Conservation (phyloP, 305 asterid genomes). For the Andrographis paniculata region DNA sequence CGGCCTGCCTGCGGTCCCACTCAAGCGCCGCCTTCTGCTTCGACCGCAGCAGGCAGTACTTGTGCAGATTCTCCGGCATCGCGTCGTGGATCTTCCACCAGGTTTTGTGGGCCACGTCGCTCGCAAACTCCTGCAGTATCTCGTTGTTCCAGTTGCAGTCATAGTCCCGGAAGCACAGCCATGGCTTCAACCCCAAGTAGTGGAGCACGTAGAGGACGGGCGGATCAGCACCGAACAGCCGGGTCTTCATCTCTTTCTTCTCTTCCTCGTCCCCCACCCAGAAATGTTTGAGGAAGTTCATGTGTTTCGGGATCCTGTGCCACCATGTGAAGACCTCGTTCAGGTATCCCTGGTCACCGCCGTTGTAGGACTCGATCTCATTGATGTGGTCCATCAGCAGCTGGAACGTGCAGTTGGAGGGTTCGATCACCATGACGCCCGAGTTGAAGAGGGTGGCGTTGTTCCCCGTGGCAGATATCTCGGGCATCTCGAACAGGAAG, state of each 20-base stretch:
- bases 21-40: constrained; percentile 88
- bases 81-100: constrained; percentile 97
- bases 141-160: constrained; percentile 90
- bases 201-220: constrained; percentile 75
- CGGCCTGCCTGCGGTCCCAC: constrained; percentile 80
- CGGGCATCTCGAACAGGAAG: constrained; percentile 86
- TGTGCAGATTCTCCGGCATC: constrained; percentile 78
- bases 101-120: constrained; percentile 70
- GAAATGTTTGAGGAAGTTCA: constrained; percentile 82
- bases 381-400: constrained; percentile 76
- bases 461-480: constrained; percentile 79
- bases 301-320: constrained; percentile 84
- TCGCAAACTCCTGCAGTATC: constrained; percentile 61
- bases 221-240: constrained; percentile 71
- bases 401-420: constrained; percentile 79
- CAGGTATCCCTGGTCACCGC: constrained; percentile 91
- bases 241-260: constrained; percentile 49
- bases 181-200: constrained; percentile 78
- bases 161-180: constrained; percentile 86
- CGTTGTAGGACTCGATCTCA: constrained; percentile 82
- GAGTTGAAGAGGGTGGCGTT: constrained; percentile 86
- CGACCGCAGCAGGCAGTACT: constrained; percentile 72
- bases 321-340: constrained; percentile 94
- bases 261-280: constrained; percentile 76
- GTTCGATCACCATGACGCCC: constrained; percentile 92